Percentiles rank a stretch among this genome's conserved stretches.
phyloP scores from a whole-genome alignment of 768 basidiomycete genomes.

The Pulveroboletus sp. region DNA sequence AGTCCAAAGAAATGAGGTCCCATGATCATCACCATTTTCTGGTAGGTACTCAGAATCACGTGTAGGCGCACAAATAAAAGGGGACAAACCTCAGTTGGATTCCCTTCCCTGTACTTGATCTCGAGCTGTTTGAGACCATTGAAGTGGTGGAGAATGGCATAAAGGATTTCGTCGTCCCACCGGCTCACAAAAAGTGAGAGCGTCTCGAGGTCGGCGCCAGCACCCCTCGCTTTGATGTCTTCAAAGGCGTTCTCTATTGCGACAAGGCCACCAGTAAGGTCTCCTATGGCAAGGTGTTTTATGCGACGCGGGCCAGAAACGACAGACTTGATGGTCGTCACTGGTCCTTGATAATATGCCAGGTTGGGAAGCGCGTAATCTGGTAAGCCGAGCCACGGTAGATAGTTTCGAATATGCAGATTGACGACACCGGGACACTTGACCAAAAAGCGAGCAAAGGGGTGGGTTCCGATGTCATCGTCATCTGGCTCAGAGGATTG shows the following conservation, averaged over 20 bases:
- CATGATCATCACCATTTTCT: slow-evolving; percentile 41
- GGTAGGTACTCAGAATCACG: too few relatives aligned
- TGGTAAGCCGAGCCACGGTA: slow-evolving; percentile 25
- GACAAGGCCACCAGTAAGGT: slow-evolving; percentile 18
- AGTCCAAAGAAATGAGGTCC: slow-evolving; percentile 41
- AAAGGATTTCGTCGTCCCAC: slow-evolving; percentile 48
- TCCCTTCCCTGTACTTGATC: slow-evolving; percentile 37
- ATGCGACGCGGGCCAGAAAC: slow-evolving; percentile 17
- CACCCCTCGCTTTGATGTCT: slow-evolving; percentile 20
- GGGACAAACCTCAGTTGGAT: slow-evolving; percentile 42
- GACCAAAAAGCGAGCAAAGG: slow-evolving; percentile 22
- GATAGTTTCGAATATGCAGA: slow-evolving; percentile 25
- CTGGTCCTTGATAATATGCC: slow-evolving; percentile 20
- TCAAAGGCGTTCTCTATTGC: slow-evolving; percentile 26
- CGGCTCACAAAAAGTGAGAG: slow-evolving; percentile 35
- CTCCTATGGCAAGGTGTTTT: slow-evolving; percentile 25
- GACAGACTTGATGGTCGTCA: slow-evolving; percentile 27
- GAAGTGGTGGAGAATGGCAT: slow-evolving; percentile 41
- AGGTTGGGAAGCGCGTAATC: slow-evolving; percentile 19
- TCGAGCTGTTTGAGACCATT: slow-evolving; percentile 35
- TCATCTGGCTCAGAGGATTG: slow-evolving; percentile 29
- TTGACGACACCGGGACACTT: slow-evolving; percentile 22
- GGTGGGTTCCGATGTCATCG: slow-evolving; percentile 24
- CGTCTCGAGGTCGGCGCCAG: slow-evolving; percentile 24
- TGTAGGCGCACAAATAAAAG: not conserved